Evolutionary conservation across 257 asterid species (phyloP).

Genomic region (Gynochthodes officinalis): DNA sequence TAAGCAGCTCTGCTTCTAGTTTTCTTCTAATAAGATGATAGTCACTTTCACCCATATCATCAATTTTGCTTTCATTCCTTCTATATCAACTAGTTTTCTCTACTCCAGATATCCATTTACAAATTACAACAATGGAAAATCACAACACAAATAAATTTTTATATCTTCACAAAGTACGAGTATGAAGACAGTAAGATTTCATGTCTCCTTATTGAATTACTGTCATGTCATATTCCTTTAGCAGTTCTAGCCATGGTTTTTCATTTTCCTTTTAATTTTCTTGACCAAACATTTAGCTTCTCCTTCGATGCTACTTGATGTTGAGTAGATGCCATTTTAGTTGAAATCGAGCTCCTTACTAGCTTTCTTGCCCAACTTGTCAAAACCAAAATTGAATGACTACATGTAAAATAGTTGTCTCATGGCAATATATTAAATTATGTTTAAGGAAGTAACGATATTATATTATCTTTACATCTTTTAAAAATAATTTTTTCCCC

Average conservation of each 20-base stretch:
- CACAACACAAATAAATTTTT: slow-evolving; percentile 62
- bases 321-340: slow-evolving; percentile 30
- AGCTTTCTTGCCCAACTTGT: slow-evolving; percentile 76
- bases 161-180: slow-evolving; percentile 65
- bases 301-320: slow-evolving; percentile 65
- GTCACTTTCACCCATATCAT: slow-evolving; percentile 70
- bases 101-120: slow-evolving; percentile 66
- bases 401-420: no score
- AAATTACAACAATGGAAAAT: slow-evolving; percentile 44
- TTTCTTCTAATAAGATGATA: slow-evolving; percentile 63
- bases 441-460: no score
- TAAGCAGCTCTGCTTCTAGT: slow-evolving; percentile 75
- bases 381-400: no score
- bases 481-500: no score
- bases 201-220: slow-evolving; percentile 59
- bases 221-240: slow-evolving; percentile 68
- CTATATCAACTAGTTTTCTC: slow-evolving; percentile 64
- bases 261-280: slow-evolving; percentile 76
- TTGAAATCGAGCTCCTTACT: slow-evolving; percentile 50
- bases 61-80: slow-evolving; percentile 81
- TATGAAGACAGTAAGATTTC: slow-evolving; percentile 51
- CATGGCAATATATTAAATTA: no score
- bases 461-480: no score
- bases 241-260: slow-evolving; percentile 59
- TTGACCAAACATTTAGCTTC: slow-evolving; percentile 79